phyloP scores from a whole-genome alignment of 306 rosid genomes.

The Quercus berberidifolia region DNA sequence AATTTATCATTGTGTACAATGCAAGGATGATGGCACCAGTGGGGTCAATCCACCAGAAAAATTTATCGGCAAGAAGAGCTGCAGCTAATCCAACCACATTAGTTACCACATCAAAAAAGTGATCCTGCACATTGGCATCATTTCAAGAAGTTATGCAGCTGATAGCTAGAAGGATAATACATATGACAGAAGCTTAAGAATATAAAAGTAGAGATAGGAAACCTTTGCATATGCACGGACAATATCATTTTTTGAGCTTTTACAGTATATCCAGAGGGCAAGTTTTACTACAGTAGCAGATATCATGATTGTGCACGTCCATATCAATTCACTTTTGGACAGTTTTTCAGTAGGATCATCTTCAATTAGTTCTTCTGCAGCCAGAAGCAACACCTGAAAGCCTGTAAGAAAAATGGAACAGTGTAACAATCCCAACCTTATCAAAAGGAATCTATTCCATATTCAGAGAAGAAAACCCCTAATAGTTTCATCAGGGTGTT shows the following conservation, averaged over 20 bases:
- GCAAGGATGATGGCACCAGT: constrained; percentile 87
- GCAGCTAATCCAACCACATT: constrained; percentile 82
- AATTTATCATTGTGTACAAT: constrained; percentile 73
- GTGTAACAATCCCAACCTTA: not conserved
- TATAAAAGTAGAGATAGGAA: not conserved
- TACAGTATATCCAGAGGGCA: constrained; percentile 85
- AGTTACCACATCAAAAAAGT: constrained; percentile 90
- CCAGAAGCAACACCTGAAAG: constrained; percentile 82
- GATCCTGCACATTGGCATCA: constrained; percentile 62
- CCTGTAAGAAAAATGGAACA: constrained; percentile 45
- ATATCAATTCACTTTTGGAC: constrained; percentile 48
- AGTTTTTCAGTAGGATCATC: constrained; percentile 47
- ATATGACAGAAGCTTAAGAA: not conserved
- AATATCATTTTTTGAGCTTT: constrained; percentile 70
- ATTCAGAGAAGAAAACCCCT: not conserved
- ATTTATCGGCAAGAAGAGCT: constrained; percentile 80
- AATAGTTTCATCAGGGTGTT: not conserved
- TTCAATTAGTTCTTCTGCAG: constrained; percentile 52
- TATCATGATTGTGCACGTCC: constrained; percentile 77
- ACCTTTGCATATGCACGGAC: constrained; percentile 94
- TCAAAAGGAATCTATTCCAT: not conserved
- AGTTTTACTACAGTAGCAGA: constrained; percentile 76
- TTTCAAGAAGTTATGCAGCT: constrained; percentile 5
- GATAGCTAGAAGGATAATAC: not conserved
- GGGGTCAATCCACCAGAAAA: constrained; percentile 95